These are phyloP conservation scores for Nematodospora anomalae DNA, from an alignment of 1,139 yeast species.

Conservation along the genomic window DNA sequence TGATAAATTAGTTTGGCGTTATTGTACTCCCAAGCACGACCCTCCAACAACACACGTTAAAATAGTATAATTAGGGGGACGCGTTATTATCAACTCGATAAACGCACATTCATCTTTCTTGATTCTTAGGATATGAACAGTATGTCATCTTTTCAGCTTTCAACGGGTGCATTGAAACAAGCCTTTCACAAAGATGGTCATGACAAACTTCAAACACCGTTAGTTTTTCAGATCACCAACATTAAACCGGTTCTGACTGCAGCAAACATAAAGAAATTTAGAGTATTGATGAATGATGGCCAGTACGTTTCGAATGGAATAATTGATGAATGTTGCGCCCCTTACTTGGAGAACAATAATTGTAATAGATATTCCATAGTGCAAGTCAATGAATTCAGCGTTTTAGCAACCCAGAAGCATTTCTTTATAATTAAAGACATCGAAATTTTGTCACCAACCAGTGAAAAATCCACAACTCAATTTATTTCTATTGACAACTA, in stretches of 20 bases:
- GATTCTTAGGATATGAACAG: not conserved
- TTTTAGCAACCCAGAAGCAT: conserved; percentile 52
- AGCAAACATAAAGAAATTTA: conserved; percentile 47
- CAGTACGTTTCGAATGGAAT: conserved; percentile 61
- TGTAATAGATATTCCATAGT: conserved; percentile 36
- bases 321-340: conserved; percentile 58
- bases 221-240: conserved; percentile 50
- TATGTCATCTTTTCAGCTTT: conserved; percentile 15
- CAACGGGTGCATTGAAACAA: conserved; percentile 29
- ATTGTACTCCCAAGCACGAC: too few species aligned
- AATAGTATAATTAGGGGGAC: not conserved
- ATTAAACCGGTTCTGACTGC: conserved; percentile 41
- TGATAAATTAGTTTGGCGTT: too few species aligned
- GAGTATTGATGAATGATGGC: conserved; percentile 68
- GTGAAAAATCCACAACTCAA: conserved; percentile 26
- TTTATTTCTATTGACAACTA: conserved; percentile 52
- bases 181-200: conserved; percentile 26
- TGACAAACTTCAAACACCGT: conserved; percentile 28
- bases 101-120: conserved; percentile 2
- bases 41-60: not conserved
- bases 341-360: conserved; percentile 49
- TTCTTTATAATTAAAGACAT: conserved; percentile 56
- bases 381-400: conserved; percentile 41
- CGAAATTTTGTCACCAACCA: conserved; percentile 43
- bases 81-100: not conserved